These are phyloP conservation scores for Mycena indigotica DNA, from an alignment of 768 basidiomycete species.

Conservation along the genomic window DNA sequence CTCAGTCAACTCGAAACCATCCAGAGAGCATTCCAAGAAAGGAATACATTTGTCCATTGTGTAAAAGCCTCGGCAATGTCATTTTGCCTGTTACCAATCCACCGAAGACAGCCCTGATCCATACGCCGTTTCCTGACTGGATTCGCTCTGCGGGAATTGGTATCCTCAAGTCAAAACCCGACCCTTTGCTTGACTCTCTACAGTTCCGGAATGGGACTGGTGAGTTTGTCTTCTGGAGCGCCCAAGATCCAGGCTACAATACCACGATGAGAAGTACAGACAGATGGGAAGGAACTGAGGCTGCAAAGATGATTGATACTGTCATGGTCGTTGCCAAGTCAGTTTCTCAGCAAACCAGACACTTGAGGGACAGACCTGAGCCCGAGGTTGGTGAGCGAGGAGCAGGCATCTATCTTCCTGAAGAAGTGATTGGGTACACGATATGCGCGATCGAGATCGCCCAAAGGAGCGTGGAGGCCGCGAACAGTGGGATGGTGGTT, in stretches of 20 bases:
- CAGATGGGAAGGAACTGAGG: constrained; percentile 55
- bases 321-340: constrained; percentile 77
- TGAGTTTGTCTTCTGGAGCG: constrained; percentile 88
- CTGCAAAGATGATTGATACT: constrained; percentile 84
- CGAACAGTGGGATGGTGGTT: constrained; percentile 52
- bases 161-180: constrained; percentile 82
- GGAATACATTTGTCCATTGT: constrained; percentile 95
- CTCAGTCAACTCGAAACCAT: constrained; percentile 89
- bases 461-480: constrained; percentile 63
- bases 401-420: constrained; percentile 85
- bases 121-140: constrained; percentile 80
- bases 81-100: constrained; percentile 79
- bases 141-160: constrained; percentile 87
- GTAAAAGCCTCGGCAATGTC: constrained; percentile 94
- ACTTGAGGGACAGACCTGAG: constrained; percentile 76
- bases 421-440: constrained; percentile 90
- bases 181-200: constrained; percentile 67
- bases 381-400: constrained; percentile 76
- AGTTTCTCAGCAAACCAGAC: constrained; percentile 81
- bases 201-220: constrained; percentile 82
- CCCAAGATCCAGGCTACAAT: constrained; percentile 74
- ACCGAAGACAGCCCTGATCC: constrained; percentile 51
- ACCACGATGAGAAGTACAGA: constrained; percentile 55
- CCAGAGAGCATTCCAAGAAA: constrained; percentile 92
- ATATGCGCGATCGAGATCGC: constrained; percentile 80